Conservation (phyloP, 345 rosid genomes). For the Aegle marmelos region DNA sequence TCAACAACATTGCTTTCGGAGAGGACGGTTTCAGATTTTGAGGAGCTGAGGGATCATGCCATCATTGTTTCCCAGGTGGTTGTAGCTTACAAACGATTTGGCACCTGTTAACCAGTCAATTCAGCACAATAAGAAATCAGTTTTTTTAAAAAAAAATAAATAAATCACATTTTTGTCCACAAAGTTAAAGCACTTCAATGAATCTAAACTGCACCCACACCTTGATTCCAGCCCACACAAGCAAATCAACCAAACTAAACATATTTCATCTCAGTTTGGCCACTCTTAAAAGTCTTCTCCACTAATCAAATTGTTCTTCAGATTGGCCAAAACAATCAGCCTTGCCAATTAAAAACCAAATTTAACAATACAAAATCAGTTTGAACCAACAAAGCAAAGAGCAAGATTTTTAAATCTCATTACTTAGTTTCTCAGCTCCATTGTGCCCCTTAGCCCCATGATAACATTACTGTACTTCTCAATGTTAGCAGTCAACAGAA, state of each 20-base stretch:
- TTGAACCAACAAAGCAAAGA: constrained; percentile 40
- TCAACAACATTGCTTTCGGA: too few species aligned
- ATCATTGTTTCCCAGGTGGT: constrained; percentile 32
- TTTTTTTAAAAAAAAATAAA: not conserved
- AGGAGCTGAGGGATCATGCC: too few species aligned
- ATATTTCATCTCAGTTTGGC: constrained; percentile 98
- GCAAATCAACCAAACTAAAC: constrained; percentile 76
- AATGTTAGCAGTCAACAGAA: constrained; percentile 92
- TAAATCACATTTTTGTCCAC: not conserved
- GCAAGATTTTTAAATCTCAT: constrained; percentile 59
- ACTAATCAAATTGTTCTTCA: constrained; percentile 79
- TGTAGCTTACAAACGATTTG: constrained; percentile 94
- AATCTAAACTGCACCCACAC: constrained; percentile 25
- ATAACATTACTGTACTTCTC: constrained; percentile 88
- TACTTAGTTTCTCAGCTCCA: constrained; percentile 64
- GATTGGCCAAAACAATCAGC: constrained; percentile 81
- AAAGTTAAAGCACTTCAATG: not conserved
- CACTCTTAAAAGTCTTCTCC: constrained; percentile 98
- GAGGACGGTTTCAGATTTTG: too few species aligned
- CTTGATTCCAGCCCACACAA: constrained; percentile 97
- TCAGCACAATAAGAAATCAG: not conserved
- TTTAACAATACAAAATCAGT: not conserved
- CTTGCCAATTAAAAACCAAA: constrained; percentile 35
- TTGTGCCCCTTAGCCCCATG: constrained; percentile 79
- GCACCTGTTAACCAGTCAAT: constrained; percentile 28